A percentile compares a stretch with the other conserved stretches of the same genome.
phyloP scores from a whole-genome alignment of 2,329 filamentous ascomycete species.

The Arthrocladium fulminans region DNA sequence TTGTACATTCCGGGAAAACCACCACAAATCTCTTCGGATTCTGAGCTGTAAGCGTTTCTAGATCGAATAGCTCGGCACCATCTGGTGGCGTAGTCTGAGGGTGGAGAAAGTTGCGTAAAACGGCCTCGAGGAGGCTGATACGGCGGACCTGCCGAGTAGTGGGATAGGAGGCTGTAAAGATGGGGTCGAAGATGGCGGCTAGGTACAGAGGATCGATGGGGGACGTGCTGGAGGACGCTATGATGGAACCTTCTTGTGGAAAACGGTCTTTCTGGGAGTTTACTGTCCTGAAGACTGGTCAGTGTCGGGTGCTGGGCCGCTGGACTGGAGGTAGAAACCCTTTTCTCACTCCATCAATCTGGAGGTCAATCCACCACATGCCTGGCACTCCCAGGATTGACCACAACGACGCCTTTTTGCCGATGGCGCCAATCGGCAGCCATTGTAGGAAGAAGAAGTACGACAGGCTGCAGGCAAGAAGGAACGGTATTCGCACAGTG shows the following conservation, averaged over 20 bases:
- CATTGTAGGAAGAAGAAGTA: conserved; percentile 80
- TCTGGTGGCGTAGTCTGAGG: conserved; percentile 42
- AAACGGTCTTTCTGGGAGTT: conserved; percentile 65
- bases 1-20: conserved; percentile 88
- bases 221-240: conserved; percentile 84
- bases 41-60: conserved; percentile 54
- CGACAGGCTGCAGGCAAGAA: conserved; percentile 55
- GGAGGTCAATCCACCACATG: conserved; percentile 98
- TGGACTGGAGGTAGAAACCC: conserved; percentile 46
- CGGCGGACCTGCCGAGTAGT: conserved; percentile 62
- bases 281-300: conserved; percentile 44
- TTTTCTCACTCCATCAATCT: conserved; percentile 91
- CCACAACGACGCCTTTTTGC: conserved; percentile 82
- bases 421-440: conserved; percentile 59
- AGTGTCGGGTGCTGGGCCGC: conserved; percentile 6
- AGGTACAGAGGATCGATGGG: conserved; percentile 91
- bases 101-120: conserved; percentile 60
- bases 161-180: conserved; percentile 84
- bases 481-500: conserved; percentile 67
- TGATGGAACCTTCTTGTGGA: conserved; percentile 69
- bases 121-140: conserved; percentile 67
- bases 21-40: conserved; percentile 70
- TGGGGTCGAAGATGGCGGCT: conserved; percentile 87
- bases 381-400: conserved; percentile 77
- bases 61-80: conserved; percentile 47